Evolutionary conservation across 768 basidiomycete genomes (phyloP), one percentile per base, ranked within the genome.

Genomic region (Mycena floridula): DNA sequence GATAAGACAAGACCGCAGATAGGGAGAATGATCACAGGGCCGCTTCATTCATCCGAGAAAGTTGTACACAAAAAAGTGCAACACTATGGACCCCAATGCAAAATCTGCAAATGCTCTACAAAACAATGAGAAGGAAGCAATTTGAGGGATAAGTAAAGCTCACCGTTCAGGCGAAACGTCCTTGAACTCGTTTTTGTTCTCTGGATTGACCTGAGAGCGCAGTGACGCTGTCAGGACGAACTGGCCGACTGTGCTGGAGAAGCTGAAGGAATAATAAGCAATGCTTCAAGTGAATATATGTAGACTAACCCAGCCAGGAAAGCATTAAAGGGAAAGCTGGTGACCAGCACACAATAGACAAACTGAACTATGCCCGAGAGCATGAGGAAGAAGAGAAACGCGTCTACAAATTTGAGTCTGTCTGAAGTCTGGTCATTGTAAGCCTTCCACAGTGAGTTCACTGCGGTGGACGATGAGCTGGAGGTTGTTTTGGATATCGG

Each of bases 11-110:
- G n/a, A n/a, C n/a, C n/a, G n/a, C n/a, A n/a, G n/a, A n/a, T n/a
- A n/a, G n/a, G n/a, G n/a, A n/a, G n/a, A n/a, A n/a, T n/a, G n/a
- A n/a, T n/a, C n/a, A n/a, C n/a, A n/a, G n/a, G n/a, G n/a, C n/a
- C n/a, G n/a, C n/a, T n/a, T n/a, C n/a, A 35, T 45, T 66, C 59
- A 98, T 62, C 95, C 96, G 12, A 99, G 76, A 76, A 96, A 98
- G 68, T 97, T 97, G 76, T 84, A 97, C 48, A 96, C 94, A 62
- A 98, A 99, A 72, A 97, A 93, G 65, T 99, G 96, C 25, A 99
- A 73, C 28, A 98, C 82, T 50, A 98, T 84, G 3, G 91, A 94
- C n/a, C 93, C 93, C 37, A 94, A 63, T 22, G 87, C 88, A 58
- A 97, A 99, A 59, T 99, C 96, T 37, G 89, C 94, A 58, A 99